phyloP scores from a whole-genome alignment of 305 asterid species.

The Nicotiana rustica region DNA sequence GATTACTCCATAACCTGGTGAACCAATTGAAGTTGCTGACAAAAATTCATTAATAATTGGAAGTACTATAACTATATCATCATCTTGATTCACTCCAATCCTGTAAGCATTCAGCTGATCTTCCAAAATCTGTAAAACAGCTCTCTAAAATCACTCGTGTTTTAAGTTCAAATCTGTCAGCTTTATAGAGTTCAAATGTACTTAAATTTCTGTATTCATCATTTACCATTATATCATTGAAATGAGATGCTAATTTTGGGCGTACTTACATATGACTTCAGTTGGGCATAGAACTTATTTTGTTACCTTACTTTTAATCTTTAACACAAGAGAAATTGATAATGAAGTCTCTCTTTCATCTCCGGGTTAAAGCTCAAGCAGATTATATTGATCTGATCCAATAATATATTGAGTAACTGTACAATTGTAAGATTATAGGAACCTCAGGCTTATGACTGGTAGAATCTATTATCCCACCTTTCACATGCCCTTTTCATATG shows the following conservation, averaged over 20 bases:
- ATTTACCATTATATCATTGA: background rate
- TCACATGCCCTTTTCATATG: background rate
- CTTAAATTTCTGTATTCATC: background rate
- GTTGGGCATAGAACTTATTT: background rate
- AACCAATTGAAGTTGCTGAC: background rate
- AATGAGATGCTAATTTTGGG: background rate
- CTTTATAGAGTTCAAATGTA: background rate
- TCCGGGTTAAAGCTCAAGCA: no score
- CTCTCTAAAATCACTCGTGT: background rate
- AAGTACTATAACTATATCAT: slow-evolving; percentile 5
- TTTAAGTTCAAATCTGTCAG: background rate
- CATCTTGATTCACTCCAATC: background rate
- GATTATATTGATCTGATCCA: no score
- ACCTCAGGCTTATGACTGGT: no score
- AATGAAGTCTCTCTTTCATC: no score
- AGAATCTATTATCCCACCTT: background rate
- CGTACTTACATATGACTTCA: no score
- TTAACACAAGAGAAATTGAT: no score
- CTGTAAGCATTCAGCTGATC: background rate
- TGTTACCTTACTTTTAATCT: no score
- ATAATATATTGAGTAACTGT: no score
- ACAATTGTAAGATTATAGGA: no score
- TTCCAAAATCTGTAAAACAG: slow-evolving; percentile 11
- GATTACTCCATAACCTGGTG: background rate
- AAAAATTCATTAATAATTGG: background rate